A percentile compares a stretch with the other conserved stretches of the same genome.
phyloP scores from a whole-genome alignment of 805 yeast genomes.

The Cyberlindnera petersonii region DNA sequence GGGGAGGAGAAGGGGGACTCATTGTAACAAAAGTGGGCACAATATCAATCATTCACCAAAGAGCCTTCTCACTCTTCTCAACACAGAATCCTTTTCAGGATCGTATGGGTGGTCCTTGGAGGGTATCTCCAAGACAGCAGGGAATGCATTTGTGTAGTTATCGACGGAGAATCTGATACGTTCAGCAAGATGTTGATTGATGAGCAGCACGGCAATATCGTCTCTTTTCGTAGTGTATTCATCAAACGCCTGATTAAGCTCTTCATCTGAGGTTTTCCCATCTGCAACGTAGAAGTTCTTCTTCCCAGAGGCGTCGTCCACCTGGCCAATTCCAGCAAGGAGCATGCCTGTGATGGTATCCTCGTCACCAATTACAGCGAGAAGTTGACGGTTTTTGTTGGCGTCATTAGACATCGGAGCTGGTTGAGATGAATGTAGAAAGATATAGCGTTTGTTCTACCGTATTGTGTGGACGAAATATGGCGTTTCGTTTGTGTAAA shows the following conservation, averaged over 20 bases:
- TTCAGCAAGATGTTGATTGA: conserved; percentile 94
- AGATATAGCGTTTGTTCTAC: too few relatives aligned
- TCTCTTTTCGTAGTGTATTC: conserved; percentile 69
- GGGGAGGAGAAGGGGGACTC: too few relatives aligned
- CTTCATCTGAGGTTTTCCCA: conserved; percentile 71
- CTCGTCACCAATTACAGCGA: conserved; percentile 97
- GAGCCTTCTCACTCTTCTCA: conserved; percentile 89
- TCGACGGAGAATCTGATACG: conserved; percentile 80
- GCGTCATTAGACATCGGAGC: conserved; percentile 8
- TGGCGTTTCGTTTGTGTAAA: too few relatives aligned
- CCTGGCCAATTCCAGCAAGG: conserved; percentile 93
- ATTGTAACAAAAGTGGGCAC: too few relatives aligned
- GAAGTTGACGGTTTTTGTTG: conserved; percentile 67
- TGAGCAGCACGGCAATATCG: conserved; percentile 88
- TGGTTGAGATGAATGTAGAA: too few relatives aligned
- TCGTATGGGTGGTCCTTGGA: conserved; percentile 97
- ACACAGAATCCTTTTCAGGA: conserved; percentile 95
- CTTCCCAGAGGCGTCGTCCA: conserved; percentile 47
- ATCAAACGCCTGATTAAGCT: conserved; percentile 70
- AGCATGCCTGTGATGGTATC: conserved; percentile 95
- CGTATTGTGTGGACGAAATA: too few relatives aligned
- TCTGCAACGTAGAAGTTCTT: conserved; percentile 82
- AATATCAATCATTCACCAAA: conserved; percentile 94
- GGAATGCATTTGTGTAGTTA: conserved; percentile 83
- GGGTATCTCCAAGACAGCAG: conserved; percentile 94